Conservation (phyloP, 169 alveolate genomes). For the Plasmodium ovale region DNA sequence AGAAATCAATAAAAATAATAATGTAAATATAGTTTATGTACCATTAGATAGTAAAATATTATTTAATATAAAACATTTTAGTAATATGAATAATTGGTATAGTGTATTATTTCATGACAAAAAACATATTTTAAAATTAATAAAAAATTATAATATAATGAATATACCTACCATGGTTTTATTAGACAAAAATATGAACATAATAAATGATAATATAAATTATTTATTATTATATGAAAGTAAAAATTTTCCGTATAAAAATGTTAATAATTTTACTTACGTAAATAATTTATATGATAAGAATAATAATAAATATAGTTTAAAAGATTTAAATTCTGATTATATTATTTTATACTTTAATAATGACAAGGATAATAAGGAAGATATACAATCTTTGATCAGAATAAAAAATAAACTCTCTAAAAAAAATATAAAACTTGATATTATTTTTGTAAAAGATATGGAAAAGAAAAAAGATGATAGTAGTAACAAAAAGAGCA, state of each 20-base stretch:
- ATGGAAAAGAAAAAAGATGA: conserved; percentile 22
- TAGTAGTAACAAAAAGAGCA: background rate
- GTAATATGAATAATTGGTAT: conserved; percentile 63
- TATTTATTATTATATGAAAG: conserved; percentile 54
- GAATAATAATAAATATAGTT: conserved; percentile 30
- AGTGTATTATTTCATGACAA: conserved; percentile 57
- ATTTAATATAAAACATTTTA: conserved; percentile 71
- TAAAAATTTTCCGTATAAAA: conserved; percentile 37
- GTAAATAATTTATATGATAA: conserved; percentile 40
- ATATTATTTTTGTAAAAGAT: conserved; percentile 51
- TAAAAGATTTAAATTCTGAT: conserved; percentile 59
- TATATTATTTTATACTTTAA: conserved; percentile 49
- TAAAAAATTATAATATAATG: conserved; percentile 65
- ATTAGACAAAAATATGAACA: conserved; percentile 66
- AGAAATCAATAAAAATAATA: conserved; percentile 36
- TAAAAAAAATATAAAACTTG: conserved; percentile 29
- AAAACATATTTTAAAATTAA: conserved; percentile 61
- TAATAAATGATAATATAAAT: conserved; percentile 62
- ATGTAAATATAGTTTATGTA: conserved; percentile 36
- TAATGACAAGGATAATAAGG: conserved; percentile 50
- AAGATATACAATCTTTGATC: conserved; percentile 39
- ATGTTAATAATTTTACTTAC: conserved; percentile 41
- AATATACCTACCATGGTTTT: conserved; percentile 72
- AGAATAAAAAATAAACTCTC: conserved; percentile 44
- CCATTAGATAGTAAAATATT: conserved; percentile 56